Base-by-base conservation (phyloP, 2,329 filamentous ascomycete genomes). In the Domatiomyces globalis region DNA sequence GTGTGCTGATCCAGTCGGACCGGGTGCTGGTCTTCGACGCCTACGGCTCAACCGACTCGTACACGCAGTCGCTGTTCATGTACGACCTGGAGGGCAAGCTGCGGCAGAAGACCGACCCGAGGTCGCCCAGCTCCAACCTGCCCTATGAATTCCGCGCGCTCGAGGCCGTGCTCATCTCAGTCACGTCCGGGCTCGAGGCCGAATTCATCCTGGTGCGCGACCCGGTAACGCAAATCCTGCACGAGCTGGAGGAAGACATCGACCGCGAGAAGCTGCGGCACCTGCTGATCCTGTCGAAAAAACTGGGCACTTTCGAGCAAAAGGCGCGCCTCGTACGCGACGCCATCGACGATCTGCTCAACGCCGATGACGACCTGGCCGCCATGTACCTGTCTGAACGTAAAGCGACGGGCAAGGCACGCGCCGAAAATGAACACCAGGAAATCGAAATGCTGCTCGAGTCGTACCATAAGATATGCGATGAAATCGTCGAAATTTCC, bases 361-460 rank as follows among this genome's bases (percentile, higher is more conserved):
- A 98, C 69, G 92, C 89, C 5, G 92, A 98, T 64, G 92, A 98
- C 65, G 92, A 98, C 65, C 71, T 98, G 33, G 83, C 88, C 15
- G 79, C 84, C 58, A 96, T 98, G 92, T 98, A 98, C 64, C 71
- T 98, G 56, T 89, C 87, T 0, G 92, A 96, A 67, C 90, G 95
- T 65, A 58, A 57, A 49, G 77, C 79, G 2, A 78, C 81, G 49
- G 86, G 89, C 55, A 74, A 84, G 17, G 72, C 78, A 44, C 77
- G 89, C 50, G 80, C 81, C 49, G 83, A 88, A 55, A 81, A 94
- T 59, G 88, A 95, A 62, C 90, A 96, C 63, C 92, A 90, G 22
- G 92, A 98, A 68, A 85, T 98, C 5, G 92, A 98, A 70, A 88
- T 98, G 81, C 75, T 98, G 47, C 73, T 98, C 4, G 92, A 98